Evolutionary conservation across 257 asterid species (phyloP).

Genomic region (Capsicum pubescens): DNA sequence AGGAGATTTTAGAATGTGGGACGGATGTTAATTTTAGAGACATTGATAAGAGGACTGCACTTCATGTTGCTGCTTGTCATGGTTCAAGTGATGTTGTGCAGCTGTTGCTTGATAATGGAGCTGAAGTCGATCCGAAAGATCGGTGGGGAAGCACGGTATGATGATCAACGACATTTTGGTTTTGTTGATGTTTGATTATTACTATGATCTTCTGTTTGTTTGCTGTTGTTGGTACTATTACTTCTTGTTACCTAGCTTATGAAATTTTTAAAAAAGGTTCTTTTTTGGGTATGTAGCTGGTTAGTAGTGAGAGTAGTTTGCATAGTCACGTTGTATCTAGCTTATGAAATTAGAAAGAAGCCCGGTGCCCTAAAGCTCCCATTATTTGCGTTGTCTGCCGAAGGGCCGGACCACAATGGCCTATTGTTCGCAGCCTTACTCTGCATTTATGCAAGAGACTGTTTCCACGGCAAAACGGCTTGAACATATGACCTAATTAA

Average conservation of each 20-base stretch:
- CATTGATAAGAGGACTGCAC: slow-evolving; percentile 85
- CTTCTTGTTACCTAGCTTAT: background rate
- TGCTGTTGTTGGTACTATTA: background rate
- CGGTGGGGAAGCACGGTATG: slow-evolving; percentile 94
- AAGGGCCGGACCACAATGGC: too few relatives aligned
- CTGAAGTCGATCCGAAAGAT: slow-evolving; percentile 65
- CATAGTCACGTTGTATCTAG: background rate
- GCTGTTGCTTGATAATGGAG: slow-evolving; percentile 66
- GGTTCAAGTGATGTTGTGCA: slow-evolving; percentile 70
- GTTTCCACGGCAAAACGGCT: too few relatives aligned
- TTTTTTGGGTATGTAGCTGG: background rate
- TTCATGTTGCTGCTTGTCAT: slow-evolving; percentile 94
- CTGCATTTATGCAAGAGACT: too few relatives aligned
- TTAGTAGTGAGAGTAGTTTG: background rate
- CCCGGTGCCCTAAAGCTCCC: too few relatives aligned
- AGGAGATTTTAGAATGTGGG: slow-evolving; percentile 69
- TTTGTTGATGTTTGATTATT: slow-evolving; percentile 12
- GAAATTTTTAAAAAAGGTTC: background rate
- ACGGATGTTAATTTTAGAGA: slow-evolving; percentile 81
- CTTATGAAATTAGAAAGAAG: background rate
- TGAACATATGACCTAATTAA: too few relatives aligned
- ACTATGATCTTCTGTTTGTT: background rate
- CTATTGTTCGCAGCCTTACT: too few relatives aligned
- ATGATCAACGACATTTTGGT: background rate
- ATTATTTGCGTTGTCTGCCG: too few relatives aligned